Evolutionary conservation across 148 eudicot genomes (phyloP).

Genomic region (Euryodendron excelsum): DNA sequence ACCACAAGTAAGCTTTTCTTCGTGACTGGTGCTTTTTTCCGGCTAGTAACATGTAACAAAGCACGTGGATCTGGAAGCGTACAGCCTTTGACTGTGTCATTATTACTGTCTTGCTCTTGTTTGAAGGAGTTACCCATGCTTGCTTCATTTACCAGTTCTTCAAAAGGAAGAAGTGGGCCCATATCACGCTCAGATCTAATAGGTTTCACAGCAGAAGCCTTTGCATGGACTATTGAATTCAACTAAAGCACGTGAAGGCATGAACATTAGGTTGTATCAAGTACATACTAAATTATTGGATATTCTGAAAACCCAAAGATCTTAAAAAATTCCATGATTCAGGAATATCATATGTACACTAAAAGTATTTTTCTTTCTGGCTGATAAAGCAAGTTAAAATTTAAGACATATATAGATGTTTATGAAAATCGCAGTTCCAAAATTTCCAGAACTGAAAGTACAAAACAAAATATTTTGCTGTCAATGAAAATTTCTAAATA

Average conservation of each 20-base stretch:
- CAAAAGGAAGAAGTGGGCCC: conserved; percentile 84
- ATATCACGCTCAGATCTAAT: conserved; percentile 40
- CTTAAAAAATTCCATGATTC: neutral
- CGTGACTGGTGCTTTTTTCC: conserved; percentile 61
- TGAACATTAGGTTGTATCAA: neutral
- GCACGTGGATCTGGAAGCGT: conserved; percentile 68
- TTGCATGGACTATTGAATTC: conserved; percentile 34
- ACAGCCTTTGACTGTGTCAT: conserved; percentile 32
- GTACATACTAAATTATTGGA: neutral
- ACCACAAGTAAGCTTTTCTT: conserved; percentile 58
- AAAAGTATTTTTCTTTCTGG: neutral
- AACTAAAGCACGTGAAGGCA: conserved; percentile 31
- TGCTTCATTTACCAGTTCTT: conserved; percentile 61
- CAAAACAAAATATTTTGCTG: neutral
- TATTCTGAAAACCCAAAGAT: neutral
- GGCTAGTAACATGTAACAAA: conserved; percentile 75
- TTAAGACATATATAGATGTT: neutral
- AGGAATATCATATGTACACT: neutral
- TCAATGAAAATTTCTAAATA: neutral
- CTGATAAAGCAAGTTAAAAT: neutral
- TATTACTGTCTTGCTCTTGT: conserved; percentile 31
- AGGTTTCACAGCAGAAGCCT: conserved; percentile 38
- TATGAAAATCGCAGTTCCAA: neutral
- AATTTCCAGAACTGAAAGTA: neutral
- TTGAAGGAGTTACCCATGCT: conserved; percentile 21